Evolutionary conservation across 2,329 filamentous ascomycete species (phyloP), one percentile per base, ranked within the genome.

Genomic region (Fusarium hainanense): DNA sequence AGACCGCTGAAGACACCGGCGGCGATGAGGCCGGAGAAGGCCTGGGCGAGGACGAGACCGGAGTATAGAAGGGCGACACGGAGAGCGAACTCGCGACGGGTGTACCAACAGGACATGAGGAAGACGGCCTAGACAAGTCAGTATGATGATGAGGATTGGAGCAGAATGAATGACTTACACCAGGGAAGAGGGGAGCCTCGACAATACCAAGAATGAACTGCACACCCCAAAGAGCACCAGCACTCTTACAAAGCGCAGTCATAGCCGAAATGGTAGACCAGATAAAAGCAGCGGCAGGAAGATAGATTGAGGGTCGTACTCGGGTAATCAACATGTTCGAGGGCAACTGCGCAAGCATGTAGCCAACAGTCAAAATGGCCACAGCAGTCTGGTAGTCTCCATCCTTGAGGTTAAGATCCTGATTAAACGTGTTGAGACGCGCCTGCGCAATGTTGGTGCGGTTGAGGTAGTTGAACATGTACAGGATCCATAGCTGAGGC

Each of bases 31-130:
- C 88, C 89, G 1, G 88, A 89, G 72, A 92, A 92, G 2, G 90
- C 89, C 3, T 89, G 89, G 1, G 87, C 89, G 4, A 92, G 83
- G 13, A 92, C 80, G 1, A 88, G 87, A 0, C 89, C 90, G 0
- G 88, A 87, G 54, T 84, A 79, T 9, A 79, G 82, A 4, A 89
- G 80, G 7, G 88, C 87, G 30, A 88, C 89, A 13, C 88, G 82
- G 23, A 89, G 81, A 4, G 85, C 87, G 2, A 90, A 79, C 72
- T 90, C 90, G 68, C 87, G 86, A 27, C 89, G 83, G 1, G 89
- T 92, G 69, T 92, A 92, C 87, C 89, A 91, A 51, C 80, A 81
- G 7, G 79, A 81, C 11, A 90, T 71, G 28, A 71, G 61, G 48
- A 71, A 71, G 14, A 71, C 65, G 1, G 68, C 68, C 68, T 71